phyloP scores from a whole-genome alignment of 148 eudicot species.

The Suaeda aralocaspica region DNA sequence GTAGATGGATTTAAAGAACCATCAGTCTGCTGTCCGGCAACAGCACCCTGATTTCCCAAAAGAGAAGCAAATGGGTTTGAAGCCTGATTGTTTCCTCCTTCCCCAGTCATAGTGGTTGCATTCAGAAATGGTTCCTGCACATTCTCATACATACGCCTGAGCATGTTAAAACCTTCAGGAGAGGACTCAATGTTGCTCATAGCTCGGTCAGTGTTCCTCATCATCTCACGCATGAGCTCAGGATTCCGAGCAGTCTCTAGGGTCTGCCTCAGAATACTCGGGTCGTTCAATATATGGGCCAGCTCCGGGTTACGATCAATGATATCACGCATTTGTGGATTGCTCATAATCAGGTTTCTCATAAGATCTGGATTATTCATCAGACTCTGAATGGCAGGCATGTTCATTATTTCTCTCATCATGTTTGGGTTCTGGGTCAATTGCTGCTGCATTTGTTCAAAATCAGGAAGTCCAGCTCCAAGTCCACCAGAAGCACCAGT shows the following conservation, averaged over 20 bases:
- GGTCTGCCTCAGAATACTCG: constrained; percentile 90
- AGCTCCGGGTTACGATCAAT: constrained; percentile 95
- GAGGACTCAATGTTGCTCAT: constrained; percentile 98
- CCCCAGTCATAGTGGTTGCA: constrained; percentile 82
- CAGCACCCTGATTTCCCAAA: constrained; percentile 62
- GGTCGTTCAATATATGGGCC: constrained; percentile 88
- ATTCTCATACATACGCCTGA: constrained; percentile 98
- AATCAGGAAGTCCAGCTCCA: constrained; percentile 81
- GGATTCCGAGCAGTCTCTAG: constrained; percentile 95
- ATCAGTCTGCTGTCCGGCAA: constrained; percentile 54
- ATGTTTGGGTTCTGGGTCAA: constrained; percentile 86
- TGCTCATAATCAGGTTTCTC: constrained; percentile 80
- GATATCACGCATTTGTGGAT: constrained; percentile 97
- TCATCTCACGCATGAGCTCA: constrained; percentile 98
- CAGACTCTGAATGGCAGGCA: constrained; percentile 83
- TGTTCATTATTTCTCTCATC: constrained; percentile 97
- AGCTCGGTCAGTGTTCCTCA: constrained; percentile 98
- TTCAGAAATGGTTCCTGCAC: constrained; percentile 95
- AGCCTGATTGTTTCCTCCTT: constrained; percentile 45
- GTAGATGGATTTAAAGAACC: constrained; percentile 55
- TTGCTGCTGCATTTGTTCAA: constrained; percentile 91
- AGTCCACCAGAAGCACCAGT: constrained; percentile 54
- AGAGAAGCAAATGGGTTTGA: constrained; percentile 89
- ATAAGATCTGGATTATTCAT: constrained; percentile 92
- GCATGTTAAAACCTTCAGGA: constrained; percentile 97